phyloP scores from a whole-genome alignment of 2,329 filamentous ascomycete genomes.

The Lachnellula subtilissima region DNA sequence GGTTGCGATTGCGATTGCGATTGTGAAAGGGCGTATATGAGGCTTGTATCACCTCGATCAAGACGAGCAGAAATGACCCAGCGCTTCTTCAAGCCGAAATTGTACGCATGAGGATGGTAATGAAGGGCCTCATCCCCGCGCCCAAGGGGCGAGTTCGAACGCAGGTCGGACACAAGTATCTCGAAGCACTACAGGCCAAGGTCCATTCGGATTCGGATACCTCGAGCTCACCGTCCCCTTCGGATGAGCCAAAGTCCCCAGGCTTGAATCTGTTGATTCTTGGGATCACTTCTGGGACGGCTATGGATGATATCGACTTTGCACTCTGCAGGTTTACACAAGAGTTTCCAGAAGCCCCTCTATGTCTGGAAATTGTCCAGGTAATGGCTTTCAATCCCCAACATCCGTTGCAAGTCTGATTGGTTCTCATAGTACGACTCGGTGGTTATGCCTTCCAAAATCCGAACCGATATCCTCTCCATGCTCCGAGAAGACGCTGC shows the following conservation, averaged over 20 bases:
- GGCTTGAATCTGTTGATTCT: conserved; percentile 29
- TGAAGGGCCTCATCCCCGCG: conserved; percentile 20
- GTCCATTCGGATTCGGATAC: conserved; percentile 21
- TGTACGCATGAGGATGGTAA: conserved; percentile 13
- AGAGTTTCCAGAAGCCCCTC: conserved; percentile 27
- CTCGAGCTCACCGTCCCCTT: conserved; percentile 21
- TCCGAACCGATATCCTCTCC: conserved; percentile 29
- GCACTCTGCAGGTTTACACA: conserved; percentile 31
- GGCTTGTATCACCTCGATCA: neutral
- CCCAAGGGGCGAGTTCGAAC: conserved; percentile 28
- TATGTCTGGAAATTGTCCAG: conserved; percentile 29
- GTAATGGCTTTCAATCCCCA: conserved; percentile 12
- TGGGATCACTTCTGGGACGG: conserved; percentile 29
- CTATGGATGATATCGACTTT: conserved; percentile 33
- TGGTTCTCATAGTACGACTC: conserved; percentile 28
- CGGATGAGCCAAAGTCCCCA: conserved; percentile 15
- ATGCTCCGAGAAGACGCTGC: conserved; percentile 31
- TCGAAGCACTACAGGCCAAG: conserved; percentile 29
- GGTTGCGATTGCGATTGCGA: neutral
- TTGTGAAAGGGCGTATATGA: neutral
- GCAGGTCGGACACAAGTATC: conserved; percentile 29
- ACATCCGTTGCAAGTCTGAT: neutral
- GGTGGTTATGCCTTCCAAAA: conserved; percentile 32
- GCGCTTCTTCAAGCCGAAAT: conserved; percentile 4
- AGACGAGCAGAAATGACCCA: neutral